phyloP scores from a whole-genome alignment of 139 green algal species.

The Micromonas commoda region DNA sequence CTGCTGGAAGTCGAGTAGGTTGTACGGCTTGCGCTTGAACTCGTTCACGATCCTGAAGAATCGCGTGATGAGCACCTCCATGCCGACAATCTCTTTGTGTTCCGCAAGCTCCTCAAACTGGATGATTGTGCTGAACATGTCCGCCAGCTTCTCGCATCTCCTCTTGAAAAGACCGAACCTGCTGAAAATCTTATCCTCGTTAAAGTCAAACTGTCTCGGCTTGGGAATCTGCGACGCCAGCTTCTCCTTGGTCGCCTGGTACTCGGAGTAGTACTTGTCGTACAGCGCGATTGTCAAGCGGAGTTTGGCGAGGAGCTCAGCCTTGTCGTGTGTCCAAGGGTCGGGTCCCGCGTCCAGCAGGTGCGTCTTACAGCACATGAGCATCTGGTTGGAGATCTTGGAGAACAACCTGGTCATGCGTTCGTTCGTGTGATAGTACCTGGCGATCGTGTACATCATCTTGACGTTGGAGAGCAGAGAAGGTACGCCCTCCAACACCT shows the following conservation, averaged over 20 bases:
- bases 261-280: conserved; percentile 63
- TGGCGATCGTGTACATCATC: conserved; percentile 86
- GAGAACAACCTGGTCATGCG: conserved; percentile 81
- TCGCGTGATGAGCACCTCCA: conserved; percentile 60
- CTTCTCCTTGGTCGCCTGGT: conserved; percentile 75
- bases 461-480: conserved; percentile 81
- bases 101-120: conserved; percentile 75
- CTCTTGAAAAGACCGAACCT: conserved; percentile 73
- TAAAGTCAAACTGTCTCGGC: conserved; percentile 85
- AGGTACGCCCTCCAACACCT: conserved; percentile 71
- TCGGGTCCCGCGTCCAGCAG: conserved; percentile 55
- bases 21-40: conserved; percentile 80
- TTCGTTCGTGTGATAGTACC: conserved; percentile 73
- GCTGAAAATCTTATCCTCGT: conserved; percentile 74
- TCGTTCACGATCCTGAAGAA: conserved; percentile 76
- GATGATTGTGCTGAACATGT: conserved; percentile 80
- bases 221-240: conserved; percentile 66
- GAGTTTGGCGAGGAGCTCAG: conserved; percentile 50
- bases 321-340: conserved; percentile 49
- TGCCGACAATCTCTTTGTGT: conserved; percentile 83
- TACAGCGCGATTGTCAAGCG: conserved; percentile 49
- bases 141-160: conserved; percentile 66
- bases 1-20: conserved; percentile 77
- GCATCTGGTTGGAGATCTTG: conserved; percentile 67
- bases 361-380: conserved; percentile 54